These are phyloP conservation scores for Hura crepitans DNA, from an alignment of 441 rosid species.

Conservation along the genomic window DNA sequence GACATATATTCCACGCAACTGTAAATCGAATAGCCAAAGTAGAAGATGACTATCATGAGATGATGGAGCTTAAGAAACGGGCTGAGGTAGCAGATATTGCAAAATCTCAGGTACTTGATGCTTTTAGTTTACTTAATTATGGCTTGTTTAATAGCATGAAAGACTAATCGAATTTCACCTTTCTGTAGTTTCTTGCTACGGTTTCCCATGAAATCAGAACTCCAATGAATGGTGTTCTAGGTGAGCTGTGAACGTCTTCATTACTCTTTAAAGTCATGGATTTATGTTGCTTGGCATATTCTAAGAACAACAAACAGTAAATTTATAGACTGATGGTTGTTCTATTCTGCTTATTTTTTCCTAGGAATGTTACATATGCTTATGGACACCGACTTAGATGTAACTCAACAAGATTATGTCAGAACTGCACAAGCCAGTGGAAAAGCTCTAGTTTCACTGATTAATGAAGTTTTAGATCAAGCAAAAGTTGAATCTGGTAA, in stretches of 20 bases:
- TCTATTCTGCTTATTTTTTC: no score
- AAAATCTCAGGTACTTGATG: slow-evolving; percentile 72
- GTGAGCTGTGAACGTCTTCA: slow-evolving; percentile 41
- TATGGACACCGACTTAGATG: slow-evolving; percentile 77
- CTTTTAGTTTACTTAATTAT: not conserved
- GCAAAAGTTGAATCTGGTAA: slow-evolving; percentile 96
- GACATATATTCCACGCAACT: slow-evolving; percentile 73
- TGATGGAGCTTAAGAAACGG: slow-evolving; percentile 70
- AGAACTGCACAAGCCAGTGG: slow-evolving; percentile 95
- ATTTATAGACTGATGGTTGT: no score
- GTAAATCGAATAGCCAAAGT: slow-evolving; percentile 75
- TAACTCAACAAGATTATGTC: slow-evolving; percentile 85
- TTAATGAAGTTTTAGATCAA: slow-evolving; percentile 97
- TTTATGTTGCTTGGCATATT: no score
- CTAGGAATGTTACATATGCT: slow-evolving; percentile 96
- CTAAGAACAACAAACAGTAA: no score
- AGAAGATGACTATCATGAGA: slow-evolving; percentile 78
- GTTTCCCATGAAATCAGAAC: slow-evolving; percentile 97
- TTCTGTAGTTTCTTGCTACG: slow-evolving; percentile 69
- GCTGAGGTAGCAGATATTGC: slow-evolving; percentile 98
- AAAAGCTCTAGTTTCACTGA: slow-evolving; percentile 85
- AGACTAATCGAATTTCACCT: slow-evolving; percentile 1
- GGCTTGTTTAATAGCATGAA: not conserved
- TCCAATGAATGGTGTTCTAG: slow-evolving; percentile 98
- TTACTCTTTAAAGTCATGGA: no score